A percentile compares a stretch with the other conserved stretches of the same genome.
Conservation (phyloP, 345 rosid genomes). For the Eucalyptus shirleyi region DNA sequence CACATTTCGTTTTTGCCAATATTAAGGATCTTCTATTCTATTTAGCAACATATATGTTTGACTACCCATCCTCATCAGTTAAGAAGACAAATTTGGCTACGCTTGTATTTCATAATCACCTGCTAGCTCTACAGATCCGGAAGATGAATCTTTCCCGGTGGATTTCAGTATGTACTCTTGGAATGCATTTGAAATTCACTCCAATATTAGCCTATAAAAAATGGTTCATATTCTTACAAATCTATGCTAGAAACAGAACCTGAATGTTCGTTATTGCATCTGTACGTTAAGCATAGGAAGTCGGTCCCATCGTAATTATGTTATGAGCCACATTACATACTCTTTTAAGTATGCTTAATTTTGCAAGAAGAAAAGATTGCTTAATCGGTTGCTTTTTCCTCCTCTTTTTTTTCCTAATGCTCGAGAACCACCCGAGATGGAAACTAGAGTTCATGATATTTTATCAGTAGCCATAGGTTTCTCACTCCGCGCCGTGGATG, state of each 20-base stretch:
- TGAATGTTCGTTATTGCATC: neutral
- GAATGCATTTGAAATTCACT: neutral
- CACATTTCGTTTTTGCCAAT: neutral
- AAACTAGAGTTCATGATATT: neutral
- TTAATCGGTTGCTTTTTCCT: neutral
- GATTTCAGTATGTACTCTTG: neutral
- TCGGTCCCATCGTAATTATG: neutral
- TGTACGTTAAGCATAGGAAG: neutral
- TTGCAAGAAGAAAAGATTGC: neutral
- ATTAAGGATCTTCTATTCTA: neutral
- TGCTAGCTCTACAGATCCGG: neutral
- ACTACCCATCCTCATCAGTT: neutral
- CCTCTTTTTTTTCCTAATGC: neutral
- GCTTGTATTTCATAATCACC: neutral
- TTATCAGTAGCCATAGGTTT: neutral
- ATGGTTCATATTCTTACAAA: neutral
- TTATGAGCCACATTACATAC: neutral
- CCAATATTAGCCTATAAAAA: neutral
- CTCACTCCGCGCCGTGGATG: neutral
- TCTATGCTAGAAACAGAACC: neutral
- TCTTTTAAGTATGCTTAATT: neutral
- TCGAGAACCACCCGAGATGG: neutral
- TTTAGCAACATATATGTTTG: neutral
- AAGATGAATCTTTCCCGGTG: neutral
- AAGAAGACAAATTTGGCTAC: neutral